phyloP scores from a whole-genome alignment of 2,329 filamentous ascomycete species.

The Metarhizium robertsii region DNA sequence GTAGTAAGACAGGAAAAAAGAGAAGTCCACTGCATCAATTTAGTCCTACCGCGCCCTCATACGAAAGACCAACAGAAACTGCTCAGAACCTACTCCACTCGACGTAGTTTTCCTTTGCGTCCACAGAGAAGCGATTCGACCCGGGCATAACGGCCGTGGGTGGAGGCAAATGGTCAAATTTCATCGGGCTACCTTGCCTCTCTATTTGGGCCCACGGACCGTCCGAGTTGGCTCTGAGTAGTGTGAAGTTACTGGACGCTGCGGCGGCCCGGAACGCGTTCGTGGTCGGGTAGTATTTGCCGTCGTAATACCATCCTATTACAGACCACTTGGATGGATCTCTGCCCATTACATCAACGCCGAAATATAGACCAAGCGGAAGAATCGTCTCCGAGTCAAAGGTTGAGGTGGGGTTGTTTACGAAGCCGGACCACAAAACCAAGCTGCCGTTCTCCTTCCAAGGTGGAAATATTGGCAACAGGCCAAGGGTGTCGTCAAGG shows the following conservation, averaged over 20 bases:
- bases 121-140: slow-evolving; percentile 6
- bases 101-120: slow-evolving; percentile 10
- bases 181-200: slow-evolving; percentile 22
- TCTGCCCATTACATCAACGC: slow-evolving; percentile 38
- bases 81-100: slow-evolving; percentile 6
- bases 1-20: slow-evolving; percentile 38
- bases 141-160: slow-evolving; percentile 7
- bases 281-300: slow-evolving; percentile 40
- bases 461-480: not conserved
- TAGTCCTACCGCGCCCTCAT: not conserved
- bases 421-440: slow-evolving; percentile 38
- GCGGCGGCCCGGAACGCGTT: slow-evolving; percentile 36
- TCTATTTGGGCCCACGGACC: slow-evolving; percentile 37
- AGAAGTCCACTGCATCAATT: slow-evolving; percentile 33
- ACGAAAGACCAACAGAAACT: not conserved
- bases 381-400: slow-evolving; percentile 34
- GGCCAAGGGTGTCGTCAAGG: slow-evolving; percentile 10
- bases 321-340: slow-evolving; percentile 41
- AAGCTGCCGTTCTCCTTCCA: slow-evolving; percentile 31
- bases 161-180: slow-evolving; percentile 3
- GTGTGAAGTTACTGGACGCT: slow-evolving; percentile 32
- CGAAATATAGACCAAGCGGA: slow-evolving; percentile 34
- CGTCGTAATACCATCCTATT: slow-evolving; percentile 44
- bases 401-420: slow-evolving; percentile 24
- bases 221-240: slow-evolving; percentile 35